These are phyloP conservation scores for Penicillium odoratum DNA, from an alignment of 495 filamentous ascomycete species.

Conservation along the genomic window DNA sequence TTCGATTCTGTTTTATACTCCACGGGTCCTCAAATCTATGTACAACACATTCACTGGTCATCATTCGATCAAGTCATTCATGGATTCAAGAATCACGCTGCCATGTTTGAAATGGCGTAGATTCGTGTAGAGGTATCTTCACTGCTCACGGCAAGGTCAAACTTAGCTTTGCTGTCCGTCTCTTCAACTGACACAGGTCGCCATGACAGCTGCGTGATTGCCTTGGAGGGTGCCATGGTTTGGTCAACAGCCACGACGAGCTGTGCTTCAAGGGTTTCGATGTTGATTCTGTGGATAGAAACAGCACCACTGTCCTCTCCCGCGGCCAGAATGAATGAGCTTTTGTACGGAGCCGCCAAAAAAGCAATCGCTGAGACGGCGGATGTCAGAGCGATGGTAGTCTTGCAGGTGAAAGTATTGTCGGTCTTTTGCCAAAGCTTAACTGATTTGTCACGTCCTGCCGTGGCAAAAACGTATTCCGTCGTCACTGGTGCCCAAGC, in stretches of 20 bases:
- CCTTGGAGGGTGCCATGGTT: conserved; percentile 62
- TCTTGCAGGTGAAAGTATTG: conserved; percentile 44
- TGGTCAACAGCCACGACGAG: conserved; percentile 41
- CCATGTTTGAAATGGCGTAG: conserved; percentile 54
- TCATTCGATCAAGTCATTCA: not conserved
- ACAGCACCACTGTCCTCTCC: conserved; percentile 57
- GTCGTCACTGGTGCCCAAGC: conserved; percentile 67
- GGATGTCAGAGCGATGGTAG: conserved; percentile 54
- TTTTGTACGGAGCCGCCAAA: conserved; percentile 36
- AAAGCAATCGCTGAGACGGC: conserved; percentile 81
- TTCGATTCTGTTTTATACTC: not conserved
- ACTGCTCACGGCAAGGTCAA: conserved; percentile 74
- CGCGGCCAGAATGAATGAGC: conserved; percentile 58
- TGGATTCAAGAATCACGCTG: conserved; percentile 11
- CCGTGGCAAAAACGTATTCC: conserved; percentile 70
- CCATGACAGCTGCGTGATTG: conserved; percentile 77
- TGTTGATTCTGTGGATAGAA: conserved; percentile 39
- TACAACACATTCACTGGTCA: not conserved
- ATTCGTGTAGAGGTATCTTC: conserved; percentile 81
- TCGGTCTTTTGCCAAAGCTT: conserved; percentile 67
- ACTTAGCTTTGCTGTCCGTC: conserved; percentile 21
- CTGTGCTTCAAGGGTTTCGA: conserved; percentile 45
- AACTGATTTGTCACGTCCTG: conserved; percentile 80
- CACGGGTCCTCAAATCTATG: not conserved
- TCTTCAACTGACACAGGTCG: conserved; percentile 47